Conservation (phyloP, 345 rosid genomes). For the Salix koriyanagi region DNA sequence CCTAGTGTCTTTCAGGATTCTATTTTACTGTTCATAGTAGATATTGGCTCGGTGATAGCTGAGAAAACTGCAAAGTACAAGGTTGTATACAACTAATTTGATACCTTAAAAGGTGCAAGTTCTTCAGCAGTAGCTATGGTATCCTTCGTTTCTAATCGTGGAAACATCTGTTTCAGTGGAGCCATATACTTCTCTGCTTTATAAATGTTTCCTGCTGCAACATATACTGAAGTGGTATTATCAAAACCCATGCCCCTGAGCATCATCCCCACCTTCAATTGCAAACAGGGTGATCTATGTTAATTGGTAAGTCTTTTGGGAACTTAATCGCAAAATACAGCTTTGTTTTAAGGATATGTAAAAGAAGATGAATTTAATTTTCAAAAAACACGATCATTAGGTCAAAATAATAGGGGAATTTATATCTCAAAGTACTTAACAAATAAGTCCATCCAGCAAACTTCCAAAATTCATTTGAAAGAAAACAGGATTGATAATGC, state of each 20-base stretch:
- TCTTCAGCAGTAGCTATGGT: constrained; percentile 74
- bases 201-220: constrained; percentile 90
- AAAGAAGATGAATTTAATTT: neutral
- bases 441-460: neutral
- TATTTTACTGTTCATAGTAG: neutral
- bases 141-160: constrained; percentile 82
- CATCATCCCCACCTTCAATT: constrained; percentile 87
- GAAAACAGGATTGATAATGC: neutral
- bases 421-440: neutral
- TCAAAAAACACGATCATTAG: neutral
- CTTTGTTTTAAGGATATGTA: neutral
- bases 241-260: constrained; percentile 97
- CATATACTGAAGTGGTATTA: constrained; percentile 67
- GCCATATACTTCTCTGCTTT: constrained; percentile 86
- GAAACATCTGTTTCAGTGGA: constrained; percentile 87
- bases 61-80: neutral
- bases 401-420: neutral
- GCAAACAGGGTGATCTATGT: neutral
- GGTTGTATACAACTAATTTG: neutral
- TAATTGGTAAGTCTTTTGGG: neutral
- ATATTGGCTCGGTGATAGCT: neutral
- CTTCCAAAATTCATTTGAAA: neutral
- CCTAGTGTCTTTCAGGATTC: neutral
- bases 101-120: constrained; percentile 84
- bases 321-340: neutral